Conservation (phyloP, 164 flowering plant species). For the Paratinospora sagittata region DNA sequence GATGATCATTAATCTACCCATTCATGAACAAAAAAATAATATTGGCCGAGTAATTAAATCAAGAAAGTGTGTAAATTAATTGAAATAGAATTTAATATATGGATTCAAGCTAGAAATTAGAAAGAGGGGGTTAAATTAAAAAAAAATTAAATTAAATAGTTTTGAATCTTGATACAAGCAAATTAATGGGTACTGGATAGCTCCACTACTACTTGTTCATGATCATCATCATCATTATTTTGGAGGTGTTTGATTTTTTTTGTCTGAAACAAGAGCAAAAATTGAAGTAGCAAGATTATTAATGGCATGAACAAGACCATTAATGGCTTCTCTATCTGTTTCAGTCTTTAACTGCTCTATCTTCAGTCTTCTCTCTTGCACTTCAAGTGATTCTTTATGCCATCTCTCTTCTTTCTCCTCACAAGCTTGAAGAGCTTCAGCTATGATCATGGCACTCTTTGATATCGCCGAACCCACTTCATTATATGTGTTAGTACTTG, state of each 20-base stretch:
- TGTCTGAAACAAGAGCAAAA: conserved; percentile 43
- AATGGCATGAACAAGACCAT: conserved; percentile 56
- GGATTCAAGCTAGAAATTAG: no score
- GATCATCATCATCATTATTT: conserved; percentile 18
- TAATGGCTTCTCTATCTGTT: conserved; percentile 45
- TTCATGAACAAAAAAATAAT: no score
- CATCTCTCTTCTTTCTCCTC: conserved; percentile 66
- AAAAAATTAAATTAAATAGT: no score
- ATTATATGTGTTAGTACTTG: conserved; percentile 12
- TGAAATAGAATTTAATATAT: no score
- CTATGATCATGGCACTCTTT: conserved; percentile 57
- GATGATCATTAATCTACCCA: no score
- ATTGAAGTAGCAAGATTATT: conserved; percentile 64
- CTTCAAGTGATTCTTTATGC: conserved; percentile 44
- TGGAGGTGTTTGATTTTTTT: conserved; percentile 25
- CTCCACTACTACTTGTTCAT: not conserved
- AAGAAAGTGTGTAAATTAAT: no score
- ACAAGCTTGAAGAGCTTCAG: conserved; percentile 51
- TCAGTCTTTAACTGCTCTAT: conserved; percentile 56
- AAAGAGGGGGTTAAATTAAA: no score
- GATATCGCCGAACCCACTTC: conserved; percentile 56
- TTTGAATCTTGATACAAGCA: no score
- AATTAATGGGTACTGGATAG: not conserved
- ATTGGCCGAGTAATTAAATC: no score
- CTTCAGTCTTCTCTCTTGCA: conserved; percentile 58